phyloP scores from a whole-genome alignment of 495 filamentous ascomycete species.

The Xylaria venustula region DNA sequence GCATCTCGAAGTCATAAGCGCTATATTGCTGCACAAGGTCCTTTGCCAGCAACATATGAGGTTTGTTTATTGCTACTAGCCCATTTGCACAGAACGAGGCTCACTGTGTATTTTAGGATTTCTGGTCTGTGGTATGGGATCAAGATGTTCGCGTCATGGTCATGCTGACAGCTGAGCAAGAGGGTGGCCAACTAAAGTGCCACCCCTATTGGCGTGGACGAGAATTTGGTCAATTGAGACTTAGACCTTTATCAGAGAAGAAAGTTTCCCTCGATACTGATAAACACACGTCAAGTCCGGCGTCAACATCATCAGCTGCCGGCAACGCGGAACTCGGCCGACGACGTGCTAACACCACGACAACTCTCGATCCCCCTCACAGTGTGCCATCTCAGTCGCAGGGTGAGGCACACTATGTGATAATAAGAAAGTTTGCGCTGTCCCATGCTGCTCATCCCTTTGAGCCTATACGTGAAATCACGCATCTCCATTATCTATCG shows the following conservation, averaged over 20 bases:
- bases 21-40: slow-evolving; percentile 95
- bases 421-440: slow-evolving; percentile 84
- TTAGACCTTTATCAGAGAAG: slow-evolving; percentile 77
- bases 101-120: slow-evolving; percentile 70
- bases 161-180: slow-evolving; percentile 92
- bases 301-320: slow-evolving; percentile 21
- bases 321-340: slow-evolving; percentile 24
- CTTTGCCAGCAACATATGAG: slow-evolving; percentile 87
- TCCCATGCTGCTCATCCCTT: slow-evolving; percentile 77
- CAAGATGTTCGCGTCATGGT: slow-evolving; percentile 92
- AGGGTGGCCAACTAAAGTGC: slow-evolving; percentile 92
- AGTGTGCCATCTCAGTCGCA: slow-evolving; percentile 5
- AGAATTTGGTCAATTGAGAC: slow-evolving; percentile 74
- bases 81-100: slow-evolving; percentile 10
- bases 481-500: slow-evolving; percentile 87
- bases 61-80: slow-evolving; percentile 50
- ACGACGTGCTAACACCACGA: slow-evolving; percentile 28
- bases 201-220: slow-evolving; percentile 88
- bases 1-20: slow-evolving; percentile 75
- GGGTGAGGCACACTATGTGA: slow-evolving; percentile 68
- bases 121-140: slow-evolving; percentile 97
- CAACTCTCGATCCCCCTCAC: slow-evolving; percentile 13
- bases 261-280: slow-evolving; percentile 71
- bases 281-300: slow-evolving; percentile 38
- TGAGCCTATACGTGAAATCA: slow-evolving; percentile 85